Evolutionary conservation across 2,329 filamentous ascomycete species (phyloP), one percentile per base, ranked within the genome.

Genomic region (Mycosphaerella arachidis): DNA sequence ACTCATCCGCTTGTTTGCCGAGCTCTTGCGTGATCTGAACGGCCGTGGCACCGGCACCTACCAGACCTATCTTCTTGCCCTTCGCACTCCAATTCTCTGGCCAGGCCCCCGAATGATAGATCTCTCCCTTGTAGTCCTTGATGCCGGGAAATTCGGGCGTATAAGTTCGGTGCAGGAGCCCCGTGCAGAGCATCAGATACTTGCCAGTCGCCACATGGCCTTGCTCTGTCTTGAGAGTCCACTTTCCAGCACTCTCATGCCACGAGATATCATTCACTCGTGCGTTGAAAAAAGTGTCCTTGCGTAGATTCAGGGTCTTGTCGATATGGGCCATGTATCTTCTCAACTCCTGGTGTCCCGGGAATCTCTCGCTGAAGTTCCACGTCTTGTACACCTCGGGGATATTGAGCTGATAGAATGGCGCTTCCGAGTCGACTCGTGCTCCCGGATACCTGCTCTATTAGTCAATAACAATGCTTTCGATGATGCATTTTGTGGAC

Each of bases 291-390:
- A 79, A 76, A 20, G 77, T 79, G 58, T 86, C 83, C 64, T 85
- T 86, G 65, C 80, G 82, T 30, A 87, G 72, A 27, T 79, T 72
- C 4, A 85, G 66, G 1, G 80, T 77, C 58, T 82, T 80, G 56
- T 86, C 84, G 20, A 86, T 80, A 45, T 86, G 81, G 16, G 82
- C 78, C 66, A 87, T 86, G 68, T 87, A 87, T 5, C 69, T 68
- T 12, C 81, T 77, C 0, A 87, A 74, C 48, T 87, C 72, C 16
- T 62, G 40, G 48, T 68, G 67, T 30, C 64, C 70, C 1, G 72
- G 70, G 53, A 70, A 74, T 18, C 68, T 68, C 56, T 73, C 64
- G 6, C 62, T 65, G 59, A 83, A 88, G 37, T 75, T 84, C 83
- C 83, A 87, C 3, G 79, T 79, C 69, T 83, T 57, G 50, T 63